A percentile compares a stretch with the other conserved stretches of the same genome.
These are phyloP conservation scores for Microdochium nivale DNA, from an alignment of 2,329 filamentous ascomycete species.

Conservation along the genomic window DNA sequence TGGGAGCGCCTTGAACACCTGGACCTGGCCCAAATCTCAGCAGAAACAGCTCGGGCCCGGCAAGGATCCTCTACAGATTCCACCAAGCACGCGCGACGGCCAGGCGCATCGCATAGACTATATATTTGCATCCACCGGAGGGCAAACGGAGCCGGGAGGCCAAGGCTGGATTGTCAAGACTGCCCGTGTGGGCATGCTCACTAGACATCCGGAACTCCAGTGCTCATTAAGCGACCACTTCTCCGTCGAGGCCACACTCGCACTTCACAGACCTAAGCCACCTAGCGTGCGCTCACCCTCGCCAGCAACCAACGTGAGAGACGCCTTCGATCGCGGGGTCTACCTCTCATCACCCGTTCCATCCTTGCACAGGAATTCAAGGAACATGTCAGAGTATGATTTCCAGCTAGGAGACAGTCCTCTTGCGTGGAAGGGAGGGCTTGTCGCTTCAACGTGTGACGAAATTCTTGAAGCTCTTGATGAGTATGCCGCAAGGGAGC, in stretches of 20 bases:
- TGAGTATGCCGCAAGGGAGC: slow-evolving; percentile 63
- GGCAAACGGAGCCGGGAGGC: slow-evolving; percentile 5
- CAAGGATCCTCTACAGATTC: slow-evolving; percentile 49
- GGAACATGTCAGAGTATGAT: slow-evolving; percentile 18
- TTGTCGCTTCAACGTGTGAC: slow-evolving; percentile 50
- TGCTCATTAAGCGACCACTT: slow-evolving; percentile 95
- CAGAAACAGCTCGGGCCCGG: slow-evolving; percentile 60
- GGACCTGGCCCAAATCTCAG: slow-evolving; percentile 73
- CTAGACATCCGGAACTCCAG: slow-evolving; percentile 68
- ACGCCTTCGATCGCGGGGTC: slow-evolving; percentile 8
- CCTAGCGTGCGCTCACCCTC: neutral
- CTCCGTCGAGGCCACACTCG: slow-evolving; percentile 73
- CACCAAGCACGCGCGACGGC: slow-evolving; percentile 59
- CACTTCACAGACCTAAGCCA: slow-evolving; percentile 29
- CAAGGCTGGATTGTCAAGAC: slow-evolving; percentile 60
- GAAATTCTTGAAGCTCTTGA: slow-evolving; percentile 64
- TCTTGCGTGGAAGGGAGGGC: slow-evolving; percentile 9
- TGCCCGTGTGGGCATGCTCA: slow-evolving; percentile 69
- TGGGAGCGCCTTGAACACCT: slow-evolving; percentile 81
- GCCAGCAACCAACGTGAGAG: neutral
- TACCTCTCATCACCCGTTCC: slow-evolving; percentile 29
- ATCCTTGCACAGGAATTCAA: slow-evolving; percentile 5
- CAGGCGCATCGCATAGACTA: slow-evolving; percentile 88
- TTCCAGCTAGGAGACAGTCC: slow-evolving; percentile 13
- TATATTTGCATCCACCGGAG: slow-evolving; percentile 66